phyloP scores from a whole-genome alignment of 169 alveolate species.

The Plasmodium adleri region DNA sequence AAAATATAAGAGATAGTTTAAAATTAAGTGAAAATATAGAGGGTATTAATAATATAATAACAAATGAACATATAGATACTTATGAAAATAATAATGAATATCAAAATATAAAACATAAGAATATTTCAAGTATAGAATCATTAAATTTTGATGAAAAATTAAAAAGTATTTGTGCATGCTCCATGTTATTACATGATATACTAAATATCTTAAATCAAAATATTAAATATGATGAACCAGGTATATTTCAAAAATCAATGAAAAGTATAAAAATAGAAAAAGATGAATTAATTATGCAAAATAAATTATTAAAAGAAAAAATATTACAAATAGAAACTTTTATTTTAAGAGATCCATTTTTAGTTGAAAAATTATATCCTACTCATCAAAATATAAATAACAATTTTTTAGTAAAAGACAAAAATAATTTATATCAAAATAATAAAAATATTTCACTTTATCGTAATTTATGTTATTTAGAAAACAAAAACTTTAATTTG shows the following conservation, averaged over 20 bases:
- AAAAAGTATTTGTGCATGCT: constrained; percentile 21
- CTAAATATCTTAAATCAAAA: constrained; percentile 19
- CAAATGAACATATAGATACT: not conserved
- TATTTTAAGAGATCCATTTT: constrained; percentile 75
- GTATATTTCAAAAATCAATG: constrained; percentile 24
- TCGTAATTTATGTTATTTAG: constrained; percentile 17
- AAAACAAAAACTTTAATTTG: constrained; percentile 34
- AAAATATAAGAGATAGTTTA: not conserved
- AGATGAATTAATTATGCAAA: constrained; percentile 29
- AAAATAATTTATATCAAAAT: constrained; percentile 17
- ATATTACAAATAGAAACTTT: constrained; percentile 72
- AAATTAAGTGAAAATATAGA: not conserved
- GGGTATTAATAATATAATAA: not conserved
- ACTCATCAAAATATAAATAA: constrained; percentile 6
- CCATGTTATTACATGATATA: constrained; percentile 46
- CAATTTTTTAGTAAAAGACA: constrained; percentile 18
- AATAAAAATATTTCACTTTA: constrained; percentile 18
- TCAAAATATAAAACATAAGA: not conserved
- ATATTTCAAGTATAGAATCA: not conserved
- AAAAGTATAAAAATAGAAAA: constrained; percentile 48
- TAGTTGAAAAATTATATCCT: constrained; percentile 55
- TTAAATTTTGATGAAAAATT: constrained; percentile 23
- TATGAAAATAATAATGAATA: not conserved
- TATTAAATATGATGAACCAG: constrained; percentile 65
- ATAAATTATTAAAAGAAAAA: constrained; percentile 55